Base-by-base conservation (phyloP, 2,329 filamentous ascomycete species). In the Ascochyta lentis region DNA sequence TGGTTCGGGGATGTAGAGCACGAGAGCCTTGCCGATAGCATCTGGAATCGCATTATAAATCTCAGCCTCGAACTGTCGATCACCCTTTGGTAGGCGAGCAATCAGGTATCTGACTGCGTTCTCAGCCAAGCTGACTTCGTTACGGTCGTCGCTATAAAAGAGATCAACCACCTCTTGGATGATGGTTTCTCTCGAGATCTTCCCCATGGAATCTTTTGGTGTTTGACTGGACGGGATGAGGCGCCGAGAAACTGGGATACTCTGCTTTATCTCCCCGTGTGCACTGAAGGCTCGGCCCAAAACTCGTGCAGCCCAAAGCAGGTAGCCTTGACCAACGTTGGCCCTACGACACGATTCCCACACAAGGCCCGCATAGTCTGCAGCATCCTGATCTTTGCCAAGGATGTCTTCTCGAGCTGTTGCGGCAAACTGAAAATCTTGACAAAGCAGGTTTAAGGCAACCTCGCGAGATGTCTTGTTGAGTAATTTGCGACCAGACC, bases 281-380 rank as follows among this genome's bases (percentile, higher is more conserved):
- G 90, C 69, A 38, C 69, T 67, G 49, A 73, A 98, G 0, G 91
- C 88, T 70, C 92, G 86, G 7, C 96, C 95, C 40, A 98, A 81
- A 2, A 93, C 89, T 59, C 89, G 85, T 3, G 91, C 93, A 40
- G 91, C 90, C 96, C 96, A 99, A 1, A 90, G 79, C 0, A 92
- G 79, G 71, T 95, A 97, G 15, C 86, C 83, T 24, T 84, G 78
- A 52, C 87, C 89, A 15, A 89, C 80, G 1, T 83, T 78, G 34
- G 83, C 79, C n/a, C 84, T 81, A 54, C 84, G 82, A 63, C 92
- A 90, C 38, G 90, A 92, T 69, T 88, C 87, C 88, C 89, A 95
- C 0, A 97, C 82, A 16, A 87, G 84, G 12, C 86, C 79, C 2
- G 87, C 85, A 68, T 88, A 86, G 1, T 77, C 73, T 12, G 85